phyloP scores from a whole-genome alignment of 805 yeast genomes.

The Lipomyces sp. region DNA sequence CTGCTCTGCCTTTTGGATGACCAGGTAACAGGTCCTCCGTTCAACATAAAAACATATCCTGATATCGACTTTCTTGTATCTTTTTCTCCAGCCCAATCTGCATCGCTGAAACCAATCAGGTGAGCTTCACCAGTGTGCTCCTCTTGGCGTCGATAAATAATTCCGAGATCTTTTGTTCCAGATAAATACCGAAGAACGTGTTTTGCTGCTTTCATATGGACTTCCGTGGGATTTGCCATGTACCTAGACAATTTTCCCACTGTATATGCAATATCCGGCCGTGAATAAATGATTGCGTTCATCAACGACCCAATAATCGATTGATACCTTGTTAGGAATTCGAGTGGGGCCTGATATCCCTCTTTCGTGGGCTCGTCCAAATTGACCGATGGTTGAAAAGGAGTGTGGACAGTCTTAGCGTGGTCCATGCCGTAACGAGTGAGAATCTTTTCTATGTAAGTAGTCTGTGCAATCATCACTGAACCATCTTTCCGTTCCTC shows the following conservation, averaged over 20 bases:
- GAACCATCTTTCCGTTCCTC: slow-evolving; percentile 1
- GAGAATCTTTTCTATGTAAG: too few relatives aligned
- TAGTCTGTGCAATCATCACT: too few relatives aligned
- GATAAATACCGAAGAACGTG: slow-evolving; percentile 57
- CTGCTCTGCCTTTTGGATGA: slow-evolving; percentile 5
- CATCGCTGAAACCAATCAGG: slow-evolving; percentile 7
- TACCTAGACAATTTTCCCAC: slow-evolving; percentile 5
- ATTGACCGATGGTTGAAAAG: slow-evolving; percentile 8
- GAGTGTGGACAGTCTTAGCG: too few relatives aligned
- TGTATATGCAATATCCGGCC: slow-evolving; percentile 6
- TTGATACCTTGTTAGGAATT: slow-evolving; percentile 5
- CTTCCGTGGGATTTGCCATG: slow-evolving; percentile 8
- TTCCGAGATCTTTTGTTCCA: too few relatives aligned
- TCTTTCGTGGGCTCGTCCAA: slow-evolving; percentile 1
- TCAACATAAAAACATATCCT: slow-evolving; percentile 6
- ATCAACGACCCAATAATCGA: slow-evolving; percentile 5
- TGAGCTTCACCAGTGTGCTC: too few relatives aligned
- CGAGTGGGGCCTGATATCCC: slow-evolving; percentile 2
- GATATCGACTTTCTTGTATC: slow-evolving; percentile 6
- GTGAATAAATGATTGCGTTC: background rate
- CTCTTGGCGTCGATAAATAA: too few relatives aligned
- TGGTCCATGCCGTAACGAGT: too few relatives aligned
- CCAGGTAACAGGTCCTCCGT: slow-evolving; percentile 15
- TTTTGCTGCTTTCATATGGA: slow-evolving; percentile 53
- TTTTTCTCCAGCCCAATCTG: slow-evolving; percentile 10